phyloP scores from a whole-genome alignment of 2,329 filamentous ascomycete genomes.

The Calonectria pteridis region DNA sequence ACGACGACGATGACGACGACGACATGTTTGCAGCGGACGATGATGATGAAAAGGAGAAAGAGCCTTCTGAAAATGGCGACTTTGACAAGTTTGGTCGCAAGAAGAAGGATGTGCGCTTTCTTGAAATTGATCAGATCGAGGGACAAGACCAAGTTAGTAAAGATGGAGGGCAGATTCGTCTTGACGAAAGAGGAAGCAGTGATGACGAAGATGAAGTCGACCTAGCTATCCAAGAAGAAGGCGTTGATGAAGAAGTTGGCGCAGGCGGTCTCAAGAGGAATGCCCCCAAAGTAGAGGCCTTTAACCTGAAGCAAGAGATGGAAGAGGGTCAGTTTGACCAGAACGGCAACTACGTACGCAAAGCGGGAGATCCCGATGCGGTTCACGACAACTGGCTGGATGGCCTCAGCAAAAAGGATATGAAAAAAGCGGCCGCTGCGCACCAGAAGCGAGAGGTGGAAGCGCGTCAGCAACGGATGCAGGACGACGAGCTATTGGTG shows the following conservation, averaged over 20 bases:
- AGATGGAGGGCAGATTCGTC: conserved; percentile 77
- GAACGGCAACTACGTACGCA: conserved; percentile 89
- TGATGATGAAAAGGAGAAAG: conserved; percentile 59
- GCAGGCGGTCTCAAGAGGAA: conserved; percentile 92
- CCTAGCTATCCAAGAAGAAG: conserved; percentile 77
- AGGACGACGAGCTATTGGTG: conserved; percentile 80
- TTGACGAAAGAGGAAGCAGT: conserved; percentile 68
- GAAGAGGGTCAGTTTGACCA: conserved; percentile 95
- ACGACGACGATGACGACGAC: conserved; percentile 68
- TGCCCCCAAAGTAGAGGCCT: conserved; percentile 93
- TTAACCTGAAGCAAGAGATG: conserved; percentile 91
- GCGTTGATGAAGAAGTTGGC: conserved; percentile 89
- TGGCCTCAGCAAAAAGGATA: conserved; percentile 92
- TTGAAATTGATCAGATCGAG: conserved; percentile 75
- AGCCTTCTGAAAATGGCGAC: conserved; percentile 48
- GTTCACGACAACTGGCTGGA: conserved; percentile 94
- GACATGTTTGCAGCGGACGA: conserved; percentile 84
- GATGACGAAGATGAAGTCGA: conserved; percentile 79
- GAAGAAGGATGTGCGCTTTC: conserved; percentile 71
- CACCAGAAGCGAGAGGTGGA: conserved; percentile 88
- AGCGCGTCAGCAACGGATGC: conserved; percentile 75
- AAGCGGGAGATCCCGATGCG: conserved; percentile 89
- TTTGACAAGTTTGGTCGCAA: conserved; percentile 64
- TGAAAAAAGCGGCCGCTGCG: conserved; percentile 87
- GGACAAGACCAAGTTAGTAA: conserved; percentile 83